phyloP scores from a whole-genome alignment of 2,329 filamentous ascomycete species.

The Simplicillium sp. region DNA sequence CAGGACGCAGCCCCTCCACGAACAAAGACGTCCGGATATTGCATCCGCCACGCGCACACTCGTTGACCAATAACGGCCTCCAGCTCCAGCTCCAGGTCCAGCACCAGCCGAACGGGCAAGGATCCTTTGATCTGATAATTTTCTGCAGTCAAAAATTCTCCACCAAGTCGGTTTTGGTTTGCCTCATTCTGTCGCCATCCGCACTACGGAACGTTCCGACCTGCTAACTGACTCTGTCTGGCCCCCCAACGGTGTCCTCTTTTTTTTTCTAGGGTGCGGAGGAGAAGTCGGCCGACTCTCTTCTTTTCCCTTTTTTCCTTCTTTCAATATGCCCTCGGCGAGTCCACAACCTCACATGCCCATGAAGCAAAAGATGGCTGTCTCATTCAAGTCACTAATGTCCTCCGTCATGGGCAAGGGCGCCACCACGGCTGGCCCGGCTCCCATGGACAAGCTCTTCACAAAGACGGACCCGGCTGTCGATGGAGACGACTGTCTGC shows the following conservation, averaged over 20 bases:
- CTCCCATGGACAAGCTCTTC: slow-evolving; percentile 49
- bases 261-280: neutral
- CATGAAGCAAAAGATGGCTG: slow-evolving; percentile 30
- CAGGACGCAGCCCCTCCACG: no score
- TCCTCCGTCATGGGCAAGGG: slow-evolving; percentile 17
- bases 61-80: no score
- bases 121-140: slow-evolving; percentile 6
- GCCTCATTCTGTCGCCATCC: neutral
- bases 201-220: neutral
- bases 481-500: slow-evolving; percentile 83
- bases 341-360: slow-evolving; percentile 15
- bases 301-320: slow-evolving; percentile 2
- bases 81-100: no score
- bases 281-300: slow-evolving; percentile 1
- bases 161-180: slow-evolving; percentile 1
- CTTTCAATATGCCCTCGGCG: slow-evolving; percentile 7
- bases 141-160: slow-evolving; percentile 2
- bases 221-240: neutral
- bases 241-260: no score
- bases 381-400: slow-evolving; percentile 30
- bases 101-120: no score
- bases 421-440: slow-evolving; percentile 13
- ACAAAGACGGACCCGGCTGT: slow-evolving; percentile 61
- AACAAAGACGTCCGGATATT: no score
- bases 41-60: no score